phyloP scores from a whole-genome alignment of 257 asterid genomes.

The Solanum rostratum region DNA sequence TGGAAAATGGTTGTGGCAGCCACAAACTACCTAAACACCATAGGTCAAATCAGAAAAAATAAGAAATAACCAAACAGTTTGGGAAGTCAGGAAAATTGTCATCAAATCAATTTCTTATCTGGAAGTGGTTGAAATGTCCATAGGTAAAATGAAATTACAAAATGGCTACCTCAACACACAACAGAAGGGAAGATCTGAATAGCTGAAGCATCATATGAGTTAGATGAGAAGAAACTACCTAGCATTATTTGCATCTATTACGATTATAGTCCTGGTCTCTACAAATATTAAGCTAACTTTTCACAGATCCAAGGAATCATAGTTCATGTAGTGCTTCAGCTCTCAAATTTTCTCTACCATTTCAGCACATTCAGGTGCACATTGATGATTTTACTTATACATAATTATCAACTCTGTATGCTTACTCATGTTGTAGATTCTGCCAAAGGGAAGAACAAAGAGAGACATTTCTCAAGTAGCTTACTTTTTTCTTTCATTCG shows the following conservation, averaged over 20 bases:
- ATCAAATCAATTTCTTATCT: not conserved
- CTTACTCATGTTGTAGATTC: not conserved
- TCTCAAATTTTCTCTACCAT: not conserved
- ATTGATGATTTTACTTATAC: not conserved
- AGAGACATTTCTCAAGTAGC: not conserved
- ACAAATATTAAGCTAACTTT: not conserved
- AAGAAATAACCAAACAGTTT: not conserved
- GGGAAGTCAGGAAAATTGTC: not conserved
- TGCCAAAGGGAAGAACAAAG: not conserved
- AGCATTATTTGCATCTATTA: not conserved
- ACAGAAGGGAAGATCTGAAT: not conserved
- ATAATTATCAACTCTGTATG: not conserved
- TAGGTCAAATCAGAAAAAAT: not conserved
- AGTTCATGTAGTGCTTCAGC: not conserved
- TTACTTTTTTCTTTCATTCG: not conserved
- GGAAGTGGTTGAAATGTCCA: not conserved
- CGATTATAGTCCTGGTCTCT: not conserved
- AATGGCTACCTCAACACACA: not conserved
- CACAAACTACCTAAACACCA: not conserved
- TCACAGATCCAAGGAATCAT: not conserved
- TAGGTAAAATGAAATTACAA: not conserved
- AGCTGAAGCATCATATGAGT: not conserved
- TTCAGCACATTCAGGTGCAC: not conserved
- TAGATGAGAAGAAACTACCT: not conserved
- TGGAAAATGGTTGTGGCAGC: not conserved